phyloP scores from a whole-genome alignment of 805 yeast species.

The Suhomyces prunicola region DNA sequence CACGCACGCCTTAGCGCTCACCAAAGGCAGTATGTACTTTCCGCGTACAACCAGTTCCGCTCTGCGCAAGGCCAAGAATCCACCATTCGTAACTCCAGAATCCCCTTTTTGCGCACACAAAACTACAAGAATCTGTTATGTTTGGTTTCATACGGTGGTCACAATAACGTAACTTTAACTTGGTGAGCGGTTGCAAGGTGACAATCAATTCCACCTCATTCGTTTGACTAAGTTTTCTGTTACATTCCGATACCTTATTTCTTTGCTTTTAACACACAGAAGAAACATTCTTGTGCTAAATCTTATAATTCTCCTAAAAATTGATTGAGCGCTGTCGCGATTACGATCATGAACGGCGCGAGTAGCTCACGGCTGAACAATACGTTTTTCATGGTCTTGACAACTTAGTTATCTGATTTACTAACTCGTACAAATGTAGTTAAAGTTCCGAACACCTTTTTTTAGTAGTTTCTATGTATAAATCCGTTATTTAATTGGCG shows the following conservation, averaged over 20 bases:
- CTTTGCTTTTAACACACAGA: background rate
- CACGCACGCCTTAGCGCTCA: background rate
- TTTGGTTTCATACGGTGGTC: background rate
- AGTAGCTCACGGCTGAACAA: background rate
- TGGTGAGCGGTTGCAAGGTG: background rate
- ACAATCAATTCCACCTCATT: too few species aligned
- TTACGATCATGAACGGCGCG: background rate
- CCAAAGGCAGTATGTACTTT: background rate
- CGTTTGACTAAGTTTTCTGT: background rate
- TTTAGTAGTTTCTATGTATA: background rate
- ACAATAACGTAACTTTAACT: background rate
- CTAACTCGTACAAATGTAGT: background rate
- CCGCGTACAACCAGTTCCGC: background rate
- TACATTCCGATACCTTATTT: background rate
- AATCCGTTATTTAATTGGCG: background rate
- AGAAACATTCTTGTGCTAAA: background rate
- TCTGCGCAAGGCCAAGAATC: background rate
- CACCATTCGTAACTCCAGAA: background rate
- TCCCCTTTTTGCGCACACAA: background rate
- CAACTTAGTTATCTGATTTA: background rate
- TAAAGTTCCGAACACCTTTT: background rate
- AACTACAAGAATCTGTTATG: background rate
- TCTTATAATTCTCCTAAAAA: background rate
- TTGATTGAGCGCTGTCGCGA: background rate
- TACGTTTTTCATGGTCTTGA: background rate